These are phyloP conservation scores for Nothomitra cinnamomea DNA, from an alignment of 2,329 filamentous ascomycete species.

Conservation along the genomic window DNA sequence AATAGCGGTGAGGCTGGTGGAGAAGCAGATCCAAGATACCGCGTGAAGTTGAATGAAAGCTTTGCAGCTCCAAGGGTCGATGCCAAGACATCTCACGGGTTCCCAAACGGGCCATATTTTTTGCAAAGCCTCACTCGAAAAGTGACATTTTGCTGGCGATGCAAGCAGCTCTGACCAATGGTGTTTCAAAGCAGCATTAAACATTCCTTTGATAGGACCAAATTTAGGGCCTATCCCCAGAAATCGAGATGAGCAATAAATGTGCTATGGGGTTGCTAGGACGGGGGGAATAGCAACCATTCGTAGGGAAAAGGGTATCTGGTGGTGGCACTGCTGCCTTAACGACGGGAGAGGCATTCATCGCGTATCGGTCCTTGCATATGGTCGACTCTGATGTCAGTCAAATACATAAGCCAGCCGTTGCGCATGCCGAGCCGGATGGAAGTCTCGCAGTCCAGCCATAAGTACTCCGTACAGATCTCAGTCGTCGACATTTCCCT, in stretches of 20 bases:
- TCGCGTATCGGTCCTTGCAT: not conserved
- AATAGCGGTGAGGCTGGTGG: not conserved
- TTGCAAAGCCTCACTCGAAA: slow-evolving; percentile 1
- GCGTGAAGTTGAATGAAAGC: not conserved
- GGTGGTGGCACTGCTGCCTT: slow-evolving; percentile 3
- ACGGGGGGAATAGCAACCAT: not conserved
- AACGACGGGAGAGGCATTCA: not conserved
- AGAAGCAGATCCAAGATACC: not conserved
- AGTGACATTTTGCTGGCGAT: not conserved
- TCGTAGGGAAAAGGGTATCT: not conserved
- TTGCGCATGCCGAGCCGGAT: no score
- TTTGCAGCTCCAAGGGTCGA: not conserved
- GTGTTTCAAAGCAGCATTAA: not conserved
- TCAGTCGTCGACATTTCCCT: no score
- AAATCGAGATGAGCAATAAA: not conserved
- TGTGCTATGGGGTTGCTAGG: not conserved
- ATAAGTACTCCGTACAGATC: no score
- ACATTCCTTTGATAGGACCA: not conserved
- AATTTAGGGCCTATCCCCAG: not conserved
- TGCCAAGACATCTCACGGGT: not conserved
- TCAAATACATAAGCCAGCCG: not conserved
- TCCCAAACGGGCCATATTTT: slow-evolving; percentile 1
- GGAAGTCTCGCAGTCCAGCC: no score
- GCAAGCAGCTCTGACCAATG: not conserved
- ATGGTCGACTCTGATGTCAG: not conserved